phyloP scores from a whole-genome alignment of 192 early-diverging fungal species.

The Chytriomyces sp. region DNA sequence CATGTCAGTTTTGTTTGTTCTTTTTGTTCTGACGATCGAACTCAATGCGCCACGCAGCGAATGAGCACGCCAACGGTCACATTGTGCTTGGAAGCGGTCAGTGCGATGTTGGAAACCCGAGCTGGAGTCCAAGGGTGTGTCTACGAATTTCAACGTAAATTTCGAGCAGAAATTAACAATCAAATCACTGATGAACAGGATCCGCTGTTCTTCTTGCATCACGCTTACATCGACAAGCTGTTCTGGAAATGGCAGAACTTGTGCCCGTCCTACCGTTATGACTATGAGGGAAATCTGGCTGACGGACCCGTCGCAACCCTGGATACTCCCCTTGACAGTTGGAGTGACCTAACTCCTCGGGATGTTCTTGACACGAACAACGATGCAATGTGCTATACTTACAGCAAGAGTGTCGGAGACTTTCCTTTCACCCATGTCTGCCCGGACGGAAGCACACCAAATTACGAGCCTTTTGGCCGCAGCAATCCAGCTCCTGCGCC shows the following conservation, averaged over 20 bases:
- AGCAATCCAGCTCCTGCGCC: background rate
- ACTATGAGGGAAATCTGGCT: conserved; percentile 24
- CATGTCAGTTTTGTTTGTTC: background rate
- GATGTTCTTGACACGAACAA: conserved; percentile 5
- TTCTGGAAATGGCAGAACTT: conserved; percentile 36
- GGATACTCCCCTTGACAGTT: conserved; percentile 1
- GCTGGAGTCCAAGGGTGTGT: conserved; percentile 1
- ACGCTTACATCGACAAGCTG: conserved; percentile 39
- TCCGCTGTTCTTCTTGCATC: conserved; percentile 36
- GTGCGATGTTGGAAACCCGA: conserved; percentile 24
- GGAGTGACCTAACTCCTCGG: background rate
- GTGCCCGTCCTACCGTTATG: conserved; percentile 7
- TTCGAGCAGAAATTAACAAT: background rate
- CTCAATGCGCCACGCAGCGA: too few species aligned
- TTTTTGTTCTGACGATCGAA: background rate
- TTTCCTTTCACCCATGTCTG: background rate
- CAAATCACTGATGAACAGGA: background rate
- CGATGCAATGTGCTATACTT: background rate
- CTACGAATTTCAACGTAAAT: background rate
- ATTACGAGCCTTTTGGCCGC: background rate
- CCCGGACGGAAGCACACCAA: background rate
- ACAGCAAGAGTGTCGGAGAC: background rate
- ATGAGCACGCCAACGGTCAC: conserved; percentile 13
- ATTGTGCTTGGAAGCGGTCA: background rate
- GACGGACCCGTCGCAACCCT: background rate